Conservation (phyloP, 2,329 filamentous ascomycete species). For the Chaetomium strumarium region DNA sequence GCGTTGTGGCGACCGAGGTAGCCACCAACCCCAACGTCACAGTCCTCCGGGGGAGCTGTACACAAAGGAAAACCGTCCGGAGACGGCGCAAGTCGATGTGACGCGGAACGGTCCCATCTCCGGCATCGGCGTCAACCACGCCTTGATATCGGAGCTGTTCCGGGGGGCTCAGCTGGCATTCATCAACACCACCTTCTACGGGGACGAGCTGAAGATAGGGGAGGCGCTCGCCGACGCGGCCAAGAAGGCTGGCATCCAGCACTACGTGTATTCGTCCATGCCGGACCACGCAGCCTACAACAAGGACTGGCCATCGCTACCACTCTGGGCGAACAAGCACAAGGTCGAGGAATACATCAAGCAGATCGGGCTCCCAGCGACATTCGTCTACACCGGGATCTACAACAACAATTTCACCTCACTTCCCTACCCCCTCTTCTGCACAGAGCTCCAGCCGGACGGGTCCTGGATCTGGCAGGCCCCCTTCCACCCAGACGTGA, state of each 20-base stretch:
- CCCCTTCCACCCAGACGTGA: slow-evolving; percentile 83
- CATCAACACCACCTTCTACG: slow-evolving; percentile 97
- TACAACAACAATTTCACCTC: slow-evolving; percentile 99
- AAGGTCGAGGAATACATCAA: slow-evolving; percentile 87
- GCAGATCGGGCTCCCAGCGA: slow-evolving; percentile 74
- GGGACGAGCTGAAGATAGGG: slow-evolving; percentile 87
- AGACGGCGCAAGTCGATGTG: slow-evolving; percentile 52
- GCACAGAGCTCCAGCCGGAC: slow-evolving; percentile 81
- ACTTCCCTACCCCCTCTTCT: slow-evolving; percentile 85
- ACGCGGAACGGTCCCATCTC: slow-evolving; percentile 60
- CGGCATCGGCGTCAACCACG: slow-evolving; percentile 63
- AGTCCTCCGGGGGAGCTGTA: slow-evolving; percentile 59
- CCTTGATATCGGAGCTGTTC: slow-evolving; percentile 73
- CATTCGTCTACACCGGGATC: slow-evolving; percentile 93
- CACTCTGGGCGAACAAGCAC: slow-evolving; percentile 89
- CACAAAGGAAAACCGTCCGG: slow-evolving; percentile 45
- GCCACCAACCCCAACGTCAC: slow-evolving; percentile 70
- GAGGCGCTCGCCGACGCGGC: slow-evolving; percentile 84
- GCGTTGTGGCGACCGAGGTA: slow-evolving; percentile 83
- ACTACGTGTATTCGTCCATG: slow-evolving; percentile 97
- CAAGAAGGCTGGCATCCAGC: slow-evolving; percentile 74
- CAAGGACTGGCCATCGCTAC: slow-evolving; percentile 70
- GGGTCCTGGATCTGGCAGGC: slow-evolving; percentile 90
- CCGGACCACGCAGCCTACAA: slow-evolving; percentile 84
- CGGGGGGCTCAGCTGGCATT: slow-evolving; percentile 81